Percentiles rank a stretch among this genome's conserved stretches.
Evolutionary conservation across 495 filamentous ascomycete species (phyloP).

Genomic region (Collariella sp.): DNA sequence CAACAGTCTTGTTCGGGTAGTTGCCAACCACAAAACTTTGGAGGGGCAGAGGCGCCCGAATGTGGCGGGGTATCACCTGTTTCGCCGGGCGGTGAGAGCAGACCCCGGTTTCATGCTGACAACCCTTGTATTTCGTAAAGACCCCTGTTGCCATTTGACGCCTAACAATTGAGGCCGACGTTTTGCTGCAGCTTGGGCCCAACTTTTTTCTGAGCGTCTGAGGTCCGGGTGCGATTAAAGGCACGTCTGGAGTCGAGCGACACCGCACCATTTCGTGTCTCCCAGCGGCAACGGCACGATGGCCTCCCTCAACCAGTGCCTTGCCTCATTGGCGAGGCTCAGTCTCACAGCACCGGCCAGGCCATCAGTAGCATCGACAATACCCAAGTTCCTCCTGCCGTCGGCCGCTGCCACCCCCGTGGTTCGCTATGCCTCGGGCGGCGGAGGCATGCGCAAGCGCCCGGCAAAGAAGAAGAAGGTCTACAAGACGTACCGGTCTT

Average conservation of each 20-base stretch:
- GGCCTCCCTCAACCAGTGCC: slow-evolving; percentile 42
- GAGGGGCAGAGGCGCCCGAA: slow-evolving; percentile 19
- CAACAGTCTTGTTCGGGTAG: slow-evolving; percentile 3
- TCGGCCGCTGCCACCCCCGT: slow-evolving; percentile 23
- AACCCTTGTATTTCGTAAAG: not conserved
- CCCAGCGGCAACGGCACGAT: slow-evolving; percentile 20
- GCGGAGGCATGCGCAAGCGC: slow-evolving; percentile 36
- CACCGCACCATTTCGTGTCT: not conserved
- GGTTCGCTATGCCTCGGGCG: slow-evolving; percentile 33
- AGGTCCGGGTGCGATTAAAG: not conserved
- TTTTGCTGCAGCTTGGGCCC: slow-evolving; percentile 9
- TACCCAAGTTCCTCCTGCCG: slow-evolving; percentile 37
- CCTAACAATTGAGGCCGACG: slow-evolving; percentile 15
- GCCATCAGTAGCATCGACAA: slow-evolving; percentile 26
- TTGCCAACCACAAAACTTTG: slow-evolving; percentile 17
- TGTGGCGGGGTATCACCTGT: slow-evolving; percentile 17
- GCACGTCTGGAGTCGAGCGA: slow-evolving; percentile 5
- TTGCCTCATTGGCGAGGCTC: slow-evolving; percentile 54
- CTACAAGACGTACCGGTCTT: slow-evolving; percentile 51
- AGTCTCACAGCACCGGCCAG: slow-evolving; percentile 34
- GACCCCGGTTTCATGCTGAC: not conserved
- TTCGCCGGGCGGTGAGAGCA: slow-evolving; percentile 13
- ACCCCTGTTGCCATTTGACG: not conserved
- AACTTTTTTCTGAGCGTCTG: slow-evolving; percentile 23
- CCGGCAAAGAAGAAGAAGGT: slow-evolving; percentile 50